Conservation (phyloP, 805 yeast genomes). For the Cyberlindnera xylosilytica region DNA sequence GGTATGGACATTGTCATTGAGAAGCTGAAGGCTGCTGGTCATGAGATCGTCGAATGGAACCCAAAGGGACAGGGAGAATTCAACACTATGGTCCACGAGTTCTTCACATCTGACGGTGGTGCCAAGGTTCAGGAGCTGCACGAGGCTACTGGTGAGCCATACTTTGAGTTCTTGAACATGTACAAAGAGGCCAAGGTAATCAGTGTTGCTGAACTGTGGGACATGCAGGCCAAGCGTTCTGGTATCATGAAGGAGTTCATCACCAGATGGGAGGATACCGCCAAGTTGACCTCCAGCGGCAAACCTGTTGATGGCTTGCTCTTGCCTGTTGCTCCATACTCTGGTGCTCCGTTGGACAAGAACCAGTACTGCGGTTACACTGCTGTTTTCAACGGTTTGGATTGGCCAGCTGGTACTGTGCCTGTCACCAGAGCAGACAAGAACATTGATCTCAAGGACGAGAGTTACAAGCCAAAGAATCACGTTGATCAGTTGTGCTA, state of each 20-base stretch:
- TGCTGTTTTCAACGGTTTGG: slow-evolving; percentile 49
- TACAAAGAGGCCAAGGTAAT: slow-evolving; percentile 29
- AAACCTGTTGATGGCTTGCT: slow-evolving; percentile 47
- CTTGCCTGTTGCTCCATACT: slow-evolving; percentile 35
- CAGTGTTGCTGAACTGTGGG: slow-evolving; percentile 39
- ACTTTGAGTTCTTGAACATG: slow-evolving; percentile 39
- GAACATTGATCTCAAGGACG: slow-evolving; percentile 36
- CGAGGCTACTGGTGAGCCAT: slow-evolving; percentile 42
- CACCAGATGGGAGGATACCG: slow-evolving; percentile 41
- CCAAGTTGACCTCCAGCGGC: slow-evolving; percentile 33
- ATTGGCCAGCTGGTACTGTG: slow-evolving; percentile 52
- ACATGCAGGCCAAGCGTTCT: slow-evolving; percentile 39
- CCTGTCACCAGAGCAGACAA: slow-evolving; percentile 58
- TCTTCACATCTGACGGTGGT: slow-evolving; percentile 40
- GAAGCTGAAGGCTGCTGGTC: slow-evolving; percentile 41
- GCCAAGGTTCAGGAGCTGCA: slow-evolving; percentile 33
- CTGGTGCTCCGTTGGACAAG: slow-evolving; percentile 33
- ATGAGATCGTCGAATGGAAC: slow-evolving; percentile 48
- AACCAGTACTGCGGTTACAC: slow-evolving; percentile 42
- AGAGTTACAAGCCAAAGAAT: slow-evolving; percentile 29
- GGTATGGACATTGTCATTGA: slow-evolving; percentile 37
- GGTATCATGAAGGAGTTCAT: slow-evolving; percentile 36
- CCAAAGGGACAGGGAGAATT: slow-evolving; percentile 37
- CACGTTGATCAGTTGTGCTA: slow-evolving; percentile 43
- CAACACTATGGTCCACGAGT: slow-evolving; percentile 31